Percentiles rank a stretch among this genome's conserved stretches.
phyloP scores from a whole-genome alignment of 75 land plant species.

The Pinus albicaulis region DNA sequence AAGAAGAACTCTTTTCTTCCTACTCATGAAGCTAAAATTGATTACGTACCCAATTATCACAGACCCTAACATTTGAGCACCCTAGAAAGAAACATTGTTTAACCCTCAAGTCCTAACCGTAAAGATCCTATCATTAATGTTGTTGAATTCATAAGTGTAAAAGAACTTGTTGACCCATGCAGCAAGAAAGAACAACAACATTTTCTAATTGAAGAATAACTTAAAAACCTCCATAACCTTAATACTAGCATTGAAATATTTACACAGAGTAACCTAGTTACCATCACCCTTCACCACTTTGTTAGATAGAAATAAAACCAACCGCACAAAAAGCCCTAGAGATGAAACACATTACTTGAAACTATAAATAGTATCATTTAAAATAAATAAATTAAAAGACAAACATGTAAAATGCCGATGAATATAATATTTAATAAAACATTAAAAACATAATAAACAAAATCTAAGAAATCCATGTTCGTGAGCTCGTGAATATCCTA shows the following conservation, averaged over 20 bases:
- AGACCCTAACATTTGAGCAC: conserved; percentile 82
- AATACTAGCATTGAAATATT: neutral
- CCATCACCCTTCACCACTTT: too few relatives aligned
- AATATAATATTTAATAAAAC: too few relatives aligned
- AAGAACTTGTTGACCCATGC: conserved; percentile 91
- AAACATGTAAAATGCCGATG: too few relatives aligned
- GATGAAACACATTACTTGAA: conserved; percentile 52
- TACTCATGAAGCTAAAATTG: conserved; percentile 55
- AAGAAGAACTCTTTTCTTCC: conserved; percentile 57
- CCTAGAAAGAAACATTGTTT: conserved; percentile 86
- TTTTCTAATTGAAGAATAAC: conserved; percentile 68
- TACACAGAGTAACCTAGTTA: too few relatives aligned
- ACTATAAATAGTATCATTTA: too few relatives aligned
- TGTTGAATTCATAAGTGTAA: conserved; percentile 85
- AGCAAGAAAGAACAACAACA: conserved; percentile 68
- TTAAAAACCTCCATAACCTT: conserved; percentile 57
- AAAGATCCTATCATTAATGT: conserved; percentile 62
- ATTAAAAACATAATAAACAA: too few relatives aligned
- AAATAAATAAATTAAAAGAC: too few relatives aligned
- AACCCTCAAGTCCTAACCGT: conserved; percentile 65
- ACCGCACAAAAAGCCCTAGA: too few relatives aligned
- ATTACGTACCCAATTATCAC: conserved; percentile 56
- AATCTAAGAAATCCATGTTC: too few relatives aligned
- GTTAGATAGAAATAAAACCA: too few relatives aligned
- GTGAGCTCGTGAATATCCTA: too few relatives aligned